Evolutionary conservation across 345 rosid species (phyloP).

Genomic region (Gossypium mustelinum): DNA sequence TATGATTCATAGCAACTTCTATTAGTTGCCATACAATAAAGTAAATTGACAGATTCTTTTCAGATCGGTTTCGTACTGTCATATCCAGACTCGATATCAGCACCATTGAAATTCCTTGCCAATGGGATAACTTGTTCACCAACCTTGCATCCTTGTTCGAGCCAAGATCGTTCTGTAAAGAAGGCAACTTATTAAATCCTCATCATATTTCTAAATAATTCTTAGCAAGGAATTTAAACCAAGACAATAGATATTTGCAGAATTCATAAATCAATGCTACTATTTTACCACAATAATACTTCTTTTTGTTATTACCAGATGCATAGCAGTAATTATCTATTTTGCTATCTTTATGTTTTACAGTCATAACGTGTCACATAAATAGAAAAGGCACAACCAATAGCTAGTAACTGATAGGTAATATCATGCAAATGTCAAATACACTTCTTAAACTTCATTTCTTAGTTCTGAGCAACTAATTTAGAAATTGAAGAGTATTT

Average conservation of each 20-base stretch:
- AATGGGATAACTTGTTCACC: constrained; percentile 90
- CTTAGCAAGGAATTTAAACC: background rate
- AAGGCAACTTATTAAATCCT: background rate
- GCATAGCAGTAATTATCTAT: background rate
- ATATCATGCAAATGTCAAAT: constrained; percentile 10
- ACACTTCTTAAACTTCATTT: background rate
- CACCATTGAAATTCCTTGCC: constrained; percentile 73
- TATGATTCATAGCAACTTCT: no score
- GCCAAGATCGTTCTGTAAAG: constrained; percentile 68
- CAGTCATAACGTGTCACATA: background rate
- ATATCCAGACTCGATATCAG: constrained; percentile 61
- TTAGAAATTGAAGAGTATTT: background rate
- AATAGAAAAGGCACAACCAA: background rate
- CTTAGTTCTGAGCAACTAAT: background rate
- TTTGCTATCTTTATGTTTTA: background rate
- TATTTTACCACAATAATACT: background rate
- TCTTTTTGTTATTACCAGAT: background rate
- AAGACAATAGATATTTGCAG: background rate
- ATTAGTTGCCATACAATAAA: no score
- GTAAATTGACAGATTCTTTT: no score
- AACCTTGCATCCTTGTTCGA: constrained; percentile 73
- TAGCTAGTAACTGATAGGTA: background rate
- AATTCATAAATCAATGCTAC: background rate
- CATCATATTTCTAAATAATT: background rate
- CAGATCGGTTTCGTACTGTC: constrained; percentile 35